phyloP scores from a whole-genome alignment of 768 basidiomycete genomes.

The Auriculariales sp. region DNA sequence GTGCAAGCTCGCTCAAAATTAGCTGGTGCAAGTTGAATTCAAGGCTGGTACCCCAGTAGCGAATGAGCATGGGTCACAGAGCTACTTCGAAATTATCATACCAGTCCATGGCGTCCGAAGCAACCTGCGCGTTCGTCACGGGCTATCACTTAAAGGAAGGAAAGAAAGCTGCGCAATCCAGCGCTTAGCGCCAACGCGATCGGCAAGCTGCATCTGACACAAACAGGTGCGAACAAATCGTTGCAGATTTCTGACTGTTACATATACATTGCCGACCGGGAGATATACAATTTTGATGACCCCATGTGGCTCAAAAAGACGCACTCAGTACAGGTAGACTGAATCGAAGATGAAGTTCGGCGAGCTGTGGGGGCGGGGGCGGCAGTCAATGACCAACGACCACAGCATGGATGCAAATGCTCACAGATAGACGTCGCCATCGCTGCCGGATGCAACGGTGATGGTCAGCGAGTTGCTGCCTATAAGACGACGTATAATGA shows the following conservation, averaged over 20 bases:
- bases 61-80: not conserved
- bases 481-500: not conserved
- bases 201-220: too few relatives aligned
- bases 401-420: not conserved
- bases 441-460: conserved; percentile 28
- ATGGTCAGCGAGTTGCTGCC: conserved; percentile 30
- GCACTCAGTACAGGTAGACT: not conserved
- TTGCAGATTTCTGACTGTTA: too few relatives aligned
- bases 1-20: conserved; percentile 61
- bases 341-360: not conserved
- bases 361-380: not conserved
- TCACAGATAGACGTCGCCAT: conserved; percentile 25
- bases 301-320: too few relatives aligned
- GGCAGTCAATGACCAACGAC: not conserved
- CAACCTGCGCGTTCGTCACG: not conserved
- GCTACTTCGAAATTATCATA: not conserved
- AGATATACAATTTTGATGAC: too few relatives aligned
- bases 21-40: conserved; percentile 67
- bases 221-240: too few relatives aligned
- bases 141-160: too few relatives aligned
- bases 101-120: not conserved
- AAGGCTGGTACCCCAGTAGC: conserved; percentile 27
- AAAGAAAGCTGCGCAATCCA: too few relatives aligned
- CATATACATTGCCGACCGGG: too few relatives aligned
- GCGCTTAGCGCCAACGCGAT: too few relatives aligned